A percentile compares a stretch with the other conserved stretches of the same genome.
Evolutionary conservation across 495 filamentous ascomycete species (phyloP).

Genomic region (Lophiotrema nucula): DNA sequence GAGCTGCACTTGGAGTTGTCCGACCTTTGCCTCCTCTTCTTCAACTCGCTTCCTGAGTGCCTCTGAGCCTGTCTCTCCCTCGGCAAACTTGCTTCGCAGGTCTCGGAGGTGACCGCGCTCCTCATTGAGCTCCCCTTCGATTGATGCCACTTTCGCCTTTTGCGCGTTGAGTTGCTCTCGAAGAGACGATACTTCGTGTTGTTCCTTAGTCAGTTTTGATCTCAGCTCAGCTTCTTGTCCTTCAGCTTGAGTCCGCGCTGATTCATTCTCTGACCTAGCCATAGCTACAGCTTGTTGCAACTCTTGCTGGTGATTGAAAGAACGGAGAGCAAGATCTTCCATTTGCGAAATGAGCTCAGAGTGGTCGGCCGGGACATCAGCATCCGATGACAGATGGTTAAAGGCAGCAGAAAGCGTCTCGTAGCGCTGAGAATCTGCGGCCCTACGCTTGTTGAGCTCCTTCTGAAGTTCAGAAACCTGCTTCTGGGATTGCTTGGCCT

Average conservation of each 20-base stretch:
- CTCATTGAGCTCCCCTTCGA: slow-evolving; percentile 65
- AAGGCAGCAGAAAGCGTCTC: slow-evolving; percentile 62
- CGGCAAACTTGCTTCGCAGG: slow-evolving; percentile 66
- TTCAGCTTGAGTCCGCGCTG: slow-evolving; percentile 34
- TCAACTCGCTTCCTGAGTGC: slow-evolving; percentile 67
- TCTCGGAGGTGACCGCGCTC: slow-evolving; percentile 63
- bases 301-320: slow-evolving; percentile 39
- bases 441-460: slow-evolving; percentile 47
- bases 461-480: slow-evolving; percentile 51
- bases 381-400: slow-evolving; percentile 58
- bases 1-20: slow-evolving; percentile 61
- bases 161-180: slow-evolving; percentile 53
- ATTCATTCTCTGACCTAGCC: slow-evolving; percentile 42
- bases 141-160: slow-evolving; percentile 54
- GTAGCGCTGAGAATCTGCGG: slow-evolving; percentile 52
- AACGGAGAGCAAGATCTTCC: slow-evolving; percentile 47
- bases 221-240: slow-evolving; percentile 31
- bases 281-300: slow-evolving; percentile 41
- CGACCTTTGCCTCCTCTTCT: slow-evolving; percentile 65
- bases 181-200: slow-evolving; percentile 27
- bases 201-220: slow-evolving; percentile 16
- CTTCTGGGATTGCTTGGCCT: slow-evolving; percentile 51
- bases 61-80: slow-evolving; percentile 78
- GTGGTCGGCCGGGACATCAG: slow-evolving; percentile 56
- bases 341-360: slow-evolving; percentile 61